phyloP scores from a whole-genome alignment of 805 yeast species.

The Cyberlindnera americana region DNA sequence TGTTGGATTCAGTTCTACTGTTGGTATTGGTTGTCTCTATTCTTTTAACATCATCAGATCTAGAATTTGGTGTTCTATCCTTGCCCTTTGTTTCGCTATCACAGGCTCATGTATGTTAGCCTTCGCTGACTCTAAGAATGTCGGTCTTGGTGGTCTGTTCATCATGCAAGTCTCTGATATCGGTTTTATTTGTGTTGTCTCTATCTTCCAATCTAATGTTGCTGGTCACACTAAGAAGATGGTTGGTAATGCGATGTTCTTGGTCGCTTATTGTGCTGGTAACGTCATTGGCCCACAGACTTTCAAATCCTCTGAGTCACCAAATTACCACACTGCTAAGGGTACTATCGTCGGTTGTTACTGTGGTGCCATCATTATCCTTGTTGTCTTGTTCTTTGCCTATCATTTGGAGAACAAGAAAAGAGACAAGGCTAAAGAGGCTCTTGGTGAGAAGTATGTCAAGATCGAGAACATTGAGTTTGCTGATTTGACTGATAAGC shows the following conservation, averaged over 20 bases:
- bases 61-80: conserved; percentile 25
- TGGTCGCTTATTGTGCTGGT: conserved; percentile 66
- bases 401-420: conserved; percentile 38
- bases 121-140: conserved; percentile 29
- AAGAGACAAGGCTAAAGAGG: conserved; percentile 35
- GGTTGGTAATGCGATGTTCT: conserved; percentile 51
- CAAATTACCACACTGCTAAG: conserved; percentile 54
- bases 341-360: conserved; percentile 24
- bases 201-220: conserved; percentile 44
- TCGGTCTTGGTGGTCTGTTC: conserved; percentile 25
- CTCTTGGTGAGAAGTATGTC: conserved; percentile 25
- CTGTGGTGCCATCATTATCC: conserved; percentile 38
- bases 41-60: conserved; percentile 17
- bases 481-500: conserved; percentile 43
- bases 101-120: conserved; percentile 32
- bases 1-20: conserved; percentile 27
- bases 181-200: conserved; percentile 32
- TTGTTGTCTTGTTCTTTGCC: conserved; percentile 29
- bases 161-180: conserved; percentile 35
- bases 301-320: conserved; percentile 55
- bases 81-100: conserved; percentile 24
- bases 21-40: conserved; percentile 27
- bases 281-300: conserved; percentile 74
- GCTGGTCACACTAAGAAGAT: conserved; percentile 77
- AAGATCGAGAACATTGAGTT: conserved; percentile 36